Evolutionary conservation across 73 alveolate genomes (phyloP).

Genomic region (Uronychia setigera): DNA sequence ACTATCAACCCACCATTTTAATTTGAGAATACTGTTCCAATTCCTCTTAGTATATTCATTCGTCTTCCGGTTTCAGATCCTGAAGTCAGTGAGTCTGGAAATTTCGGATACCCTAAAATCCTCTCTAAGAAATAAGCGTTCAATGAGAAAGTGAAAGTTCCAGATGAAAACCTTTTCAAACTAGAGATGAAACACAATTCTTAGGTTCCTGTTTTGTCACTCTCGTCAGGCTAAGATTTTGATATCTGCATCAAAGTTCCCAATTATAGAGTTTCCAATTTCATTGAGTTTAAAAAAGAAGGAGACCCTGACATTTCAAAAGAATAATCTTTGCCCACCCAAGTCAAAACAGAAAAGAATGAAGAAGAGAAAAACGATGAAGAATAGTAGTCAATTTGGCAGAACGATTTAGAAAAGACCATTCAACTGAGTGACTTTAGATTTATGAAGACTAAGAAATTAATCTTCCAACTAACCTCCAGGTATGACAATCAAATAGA

Average conservation of each 20-base stretch:
- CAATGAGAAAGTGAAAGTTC: not conserved
- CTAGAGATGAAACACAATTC: conserved; percentile 37
- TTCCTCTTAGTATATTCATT: conserved; percentile 9
- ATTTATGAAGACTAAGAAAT: conserved; percentile 25
- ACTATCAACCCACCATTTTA: conserved; percentile 36
- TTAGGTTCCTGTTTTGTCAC: not conserved
- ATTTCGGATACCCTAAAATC: not conserved
- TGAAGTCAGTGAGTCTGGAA: no score
- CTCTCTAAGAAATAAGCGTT: not conserved
- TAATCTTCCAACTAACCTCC: conserved; percentile 28
- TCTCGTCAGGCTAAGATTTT: not conserved
- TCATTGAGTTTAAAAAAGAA: not conserved
- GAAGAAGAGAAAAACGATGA: not conserved
- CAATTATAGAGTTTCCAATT: not conserved
- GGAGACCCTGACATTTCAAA: not conserved
- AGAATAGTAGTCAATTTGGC: not conserved
- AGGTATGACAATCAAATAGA: conserved; percentile 16
- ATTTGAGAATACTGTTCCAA: conserved; percentile 27
- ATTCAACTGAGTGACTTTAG: conserved; percentile 10
- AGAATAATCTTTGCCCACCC: not conserved
- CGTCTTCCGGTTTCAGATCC: no score
- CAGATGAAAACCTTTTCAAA: conserved; percentile 12
- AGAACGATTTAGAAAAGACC: not conserved
- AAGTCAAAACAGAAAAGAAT: not conserved
- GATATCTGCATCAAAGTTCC: not conserved